These are phyloP conservation scores for Amaranthus cruentus DNA, from an alignment of 148 eudicot genomes.

Conservation along the genomic window DNA sequence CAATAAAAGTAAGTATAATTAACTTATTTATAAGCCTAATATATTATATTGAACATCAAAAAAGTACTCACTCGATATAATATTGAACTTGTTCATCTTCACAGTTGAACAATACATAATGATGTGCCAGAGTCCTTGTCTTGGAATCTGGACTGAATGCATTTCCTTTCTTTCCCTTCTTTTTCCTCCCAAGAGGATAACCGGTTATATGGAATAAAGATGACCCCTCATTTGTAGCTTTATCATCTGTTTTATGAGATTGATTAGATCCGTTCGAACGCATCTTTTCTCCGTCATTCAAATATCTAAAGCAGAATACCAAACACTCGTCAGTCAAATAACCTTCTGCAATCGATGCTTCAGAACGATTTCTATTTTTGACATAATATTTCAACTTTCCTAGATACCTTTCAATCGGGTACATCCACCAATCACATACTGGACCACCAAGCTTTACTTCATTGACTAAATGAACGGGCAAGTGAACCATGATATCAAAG, in stretches of 20 bases:
- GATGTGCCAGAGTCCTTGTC: no score
- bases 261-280: neutral
- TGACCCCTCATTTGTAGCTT: no score
- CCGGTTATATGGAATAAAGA: no score
- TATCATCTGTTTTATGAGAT: neutral
- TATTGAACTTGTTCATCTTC: no score
- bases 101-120: no score
- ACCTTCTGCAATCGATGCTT: conserved; percentile 1
- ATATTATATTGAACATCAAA: no score
- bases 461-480: neutral
- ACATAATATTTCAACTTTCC: conserved; percentile 9
- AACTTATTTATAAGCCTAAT: no score
- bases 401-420: conserved; percentile 4
- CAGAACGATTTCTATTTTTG: neutral
- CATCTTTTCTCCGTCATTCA: neutral
- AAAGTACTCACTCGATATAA: no score
- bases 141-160: no score
- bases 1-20: no score
- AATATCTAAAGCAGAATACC: neutral
- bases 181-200: no score
- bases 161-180: no score
- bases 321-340: conserved; percentile 2
- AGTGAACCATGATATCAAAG: conserved; percentile 19
- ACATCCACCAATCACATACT: conserved; percentile 5
- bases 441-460: conserved; percentile 14